Evolutionary conservation across 495 filamentous ascomycete species (phyloP), one percentile per base, ranked within the genome.

Genomic region (Aspergillus panamensis): DNA sequence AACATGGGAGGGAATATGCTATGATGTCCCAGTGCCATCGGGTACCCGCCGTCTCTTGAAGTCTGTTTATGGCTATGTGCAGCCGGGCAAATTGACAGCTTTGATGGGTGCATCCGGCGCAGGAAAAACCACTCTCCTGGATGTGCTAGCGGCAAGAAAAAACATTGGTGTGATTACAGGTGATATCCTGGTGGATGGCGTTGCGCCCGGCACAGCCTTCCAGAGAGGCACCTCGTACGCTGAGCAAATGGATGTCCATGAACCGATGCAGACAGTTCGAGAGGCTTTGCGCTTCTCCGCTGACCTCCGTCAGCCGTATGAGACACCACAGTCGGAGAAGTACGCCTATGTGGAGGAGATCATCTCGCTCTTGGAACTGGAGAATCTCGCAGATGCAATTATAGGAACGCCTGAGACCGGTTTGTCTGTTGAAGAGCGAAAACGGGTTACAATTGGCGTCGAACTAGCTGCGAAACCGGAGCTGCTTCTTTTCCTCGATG

Each of bases 31-130:
- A 0, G 82, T 89, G 14, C 80, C 84, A 0, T 82, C 80, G 10
- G 89, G 89, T 7, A 83, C 84, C 31, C 78, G 86, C 10, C 82
- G 80, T 2, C 79, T 93, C 9, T 77, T 92, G 13, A 83, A 90
- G 58, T 77, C 84, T 43, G 80, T 93, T 7, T 88, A 82, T 60
- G 90, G 90, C 5, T 94, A 87, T 57, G 89, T 92, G 51, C 82
- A 87, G 57, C 90, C 90, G 3, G 89, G 90, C 0, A 77, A 87
- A 62, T 74, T 95, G 8, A 92, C 89, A 1, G 90, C 90, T 12
- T 71, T 94, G 12, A 92, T 93, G 89, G 90, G 90, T 8, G 87
- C 87, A 10, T 90, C 87, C 2, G 90, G 90, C n/a, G 90, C 90
- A 12, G 90, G 90, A 6, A 95, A 95, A 66, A 95, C 90, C 0